Percentiles rank a stretch among this genome's conserved stretches.
These are phyloP conservation scores for Clonostachys chloroleuca DNA, from an alignment of 2,329 filamentous ascomycete species.

Conservation along the genomic window DNA sequence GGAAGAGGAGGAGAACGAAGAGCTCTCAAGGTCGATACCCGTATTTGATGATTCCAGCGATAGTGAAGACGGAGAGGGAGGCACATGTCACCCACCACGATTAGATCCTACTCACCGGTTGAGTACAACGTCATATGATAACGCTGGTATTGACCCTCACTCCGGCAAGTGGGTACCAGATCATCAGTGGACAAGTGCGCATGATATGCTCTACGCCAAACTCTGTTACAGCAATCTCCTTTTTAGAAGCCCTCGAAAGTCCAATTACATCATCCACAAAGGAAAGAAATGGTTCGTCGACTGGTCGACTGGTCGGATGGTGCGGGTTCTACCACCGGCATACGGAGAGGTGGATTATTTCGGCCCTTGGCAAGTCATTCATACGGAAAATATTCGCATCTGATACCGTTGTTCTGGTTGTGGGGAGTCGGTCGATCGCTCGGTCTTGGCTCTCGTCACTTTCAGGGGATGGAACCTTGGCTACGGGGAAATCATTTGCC, in stretches of 20 bases:
- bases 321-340: slow-evolving; percentile 45
- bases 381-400: slow-evolving; percentile 42
- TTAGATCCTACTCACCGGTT: slow-evolving; percentile 28
- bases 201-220: slow-evolving; percentile 56
- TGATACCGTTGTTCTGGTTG: slow-evolving; percentile 9
- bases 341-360: slow-evolving; percentile 48
- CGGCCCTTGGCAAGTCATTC: slow-evolving; percentile 44
- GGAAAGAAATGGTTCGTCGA: slow-evolving; percentile 57
- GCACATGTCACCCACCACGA: slow-evolving; percentile 15
- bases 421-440: too few relatives aligned
- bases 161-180: slow-evolving; percentile 53
- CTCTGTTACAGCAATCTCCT: slow-evolving; percentile 55
- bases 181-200: slow-evolving; percentile 48
- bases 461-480: too few relatives aligned
- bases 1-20: neutral
- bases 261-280: slow-evolving; percentile 50
- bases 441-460: too few relatives aligned
- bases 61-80: slow-evolving; percentile 6
- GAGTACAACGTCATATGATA: slow-evolving; percentile 38
- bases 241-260: slow-evolving; percentile 52
- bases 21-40: neutral
- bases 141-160: slow-evolving; percentile 37
- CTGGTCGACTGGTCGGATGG: slow-evolving; percentile 52
- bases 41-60: slow-evolving; percentile 2
- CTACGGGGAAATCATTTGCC: too few relatives aligned